phyloP scores from a whole-genome alignment of 495 filamentous ascomycete genomes.

The Daldinia bambusicola region DNA sequence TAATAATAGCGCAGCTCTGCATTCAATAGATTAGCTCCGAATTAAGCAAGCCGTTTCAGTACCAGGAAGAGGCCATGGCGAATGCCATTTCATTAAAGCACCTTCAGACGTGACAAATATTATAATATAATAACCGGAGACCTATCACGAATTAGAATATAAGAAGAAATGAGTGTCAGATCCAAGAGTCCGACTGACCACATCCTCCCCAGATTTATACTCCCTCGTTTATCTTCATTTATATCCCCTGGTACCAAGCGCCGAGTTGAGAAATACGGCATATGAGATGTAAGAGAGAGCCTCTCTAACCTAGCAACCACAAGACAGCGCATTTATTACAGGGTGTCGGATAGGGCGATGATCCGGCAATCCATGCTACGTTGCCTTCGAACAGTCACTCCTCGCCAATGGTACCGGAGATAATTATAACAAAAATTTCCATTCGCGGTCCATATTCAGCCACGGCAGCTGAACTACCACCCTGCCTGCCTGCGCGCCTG shows the following conservation, averaged over 20 bases:
- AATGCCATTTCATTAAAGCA: not conserved
- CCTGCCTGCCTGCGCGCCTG: not conserved
- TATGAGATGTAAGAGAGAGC: not conserved
- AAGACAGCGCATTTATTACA: not conserved
- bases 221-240: constrained; percentile 4
- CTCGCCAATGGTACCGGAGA: not conserved
- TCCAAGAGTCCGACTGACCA: not conserved
- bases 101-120: not conserved
- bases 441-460: not conserved
- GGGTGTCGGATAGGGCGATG: not conserved
- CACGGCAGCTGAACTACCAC: constrained; percentile 8
- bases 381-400: not conserved
- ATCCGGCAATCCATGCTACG: not conserved
- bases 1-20: not conserved
- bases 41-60: not conserved
- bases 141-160: not conserved
- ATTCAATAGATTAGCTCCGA: not conserved
- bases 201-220: not conserved
- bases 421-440: not conserved
- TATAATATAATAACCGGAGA: not conserved
- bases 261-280: not conserved
- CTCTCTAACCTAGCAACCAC: not conserved
- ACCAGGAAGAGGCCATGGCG: too few relatives aligned
- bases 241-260: not conserved
- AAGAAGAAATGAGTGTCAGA: not conserved